phyloP scores from a whole-genome alignment of 73 alveolate species.

The Paramecium sexaurelia region DNA sequence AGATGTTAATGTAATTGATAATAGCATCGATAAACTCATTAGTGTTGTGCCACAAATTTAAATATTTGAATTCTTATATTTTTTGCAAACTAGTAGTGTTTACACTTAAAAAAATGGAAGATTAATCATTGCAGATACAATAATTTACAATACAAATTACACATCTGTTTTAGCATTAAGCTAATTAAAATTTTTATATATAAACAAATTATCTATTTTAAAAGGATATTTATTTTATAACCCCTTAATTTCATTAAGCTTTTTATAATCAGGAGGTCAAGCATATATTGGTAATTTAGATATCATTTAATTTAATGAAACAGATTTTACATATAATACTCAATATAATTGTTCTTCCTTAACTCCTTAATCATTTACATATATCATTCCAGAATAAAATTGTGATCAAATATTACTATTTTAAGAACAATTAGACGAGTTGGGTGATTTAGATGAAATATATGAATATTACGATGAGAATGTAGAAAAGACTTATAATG shows the following conservation, averaged over 20 bases:
- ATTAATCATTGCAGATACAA: not conserved
- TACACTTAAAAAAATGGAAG: not conserved
- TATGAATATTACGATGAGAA: not conserved
- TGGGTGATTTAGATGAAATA: not conserved
- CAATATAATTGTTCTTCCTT: not conserved
- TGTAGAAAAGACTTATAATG: not conserved
- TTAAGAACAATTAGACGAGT: not conserved
- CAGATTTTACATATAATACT: not conserved
- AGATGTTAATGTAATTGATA: not conserved
- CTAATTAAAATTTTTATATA: not conserved
- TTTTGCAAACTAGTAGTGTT: not conserved
- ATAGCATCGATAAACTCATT: not conserved
- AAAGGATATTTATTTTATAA: not conserved
- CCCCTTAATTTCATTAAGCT: not conserved
- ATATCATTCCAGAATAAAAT: not conserved
- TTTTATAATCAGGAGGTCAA: not conserved
- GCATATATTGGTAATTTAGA: not conserved
- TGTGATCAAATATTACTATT: not conserved
- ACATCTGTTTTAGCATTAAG: not conserved
- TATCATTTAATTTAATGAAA: not conserved
- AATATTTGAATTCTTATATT: not conserved
- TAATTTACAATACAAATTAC: not conserved
- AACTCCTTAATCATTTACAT: not conserved
- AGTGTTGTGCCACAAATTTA: not conserved
- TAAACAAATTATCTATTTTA: not conserved